phyloP scores from a whole-genome alignment of 1,139 yeast genomes.

The Chernovozyma sophiae-reginae region DNA sequence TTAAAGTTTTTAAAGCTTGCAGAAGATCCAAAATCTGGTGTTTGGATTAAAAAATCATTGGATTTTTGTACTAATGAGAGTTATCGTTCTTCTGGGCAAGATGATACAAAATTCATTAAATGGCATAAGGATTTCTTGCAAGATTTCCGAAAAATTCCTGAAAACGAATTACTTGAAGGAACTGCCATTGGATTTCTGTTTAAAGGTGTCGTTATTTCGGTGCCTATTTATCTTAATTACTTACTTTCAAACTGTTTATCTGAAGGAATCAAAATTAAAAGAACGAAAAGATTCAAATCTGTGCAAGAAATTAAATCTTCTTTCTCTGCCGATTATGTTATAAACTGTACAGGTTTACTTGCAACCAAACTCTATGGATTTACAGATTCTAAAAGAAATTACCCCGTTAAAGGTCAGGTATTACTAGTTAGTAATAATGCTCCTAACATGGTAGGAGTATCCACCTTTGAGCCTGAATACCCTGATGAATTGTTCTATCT shows the following conservation, averaged over 20 bases:
- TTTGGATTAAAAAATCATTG: conserved; percentile 30
- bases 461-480: conserved; percentile 24
- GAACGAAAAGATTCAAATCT: conserved; percentile 23
- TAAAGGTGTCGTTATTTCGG: conserved; percentile 48
- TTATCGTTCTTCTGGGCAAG: conserved; percentile 11
- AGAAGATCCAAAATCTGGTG: conserved; percentile 43
- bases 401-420: conserved; percentile 37
- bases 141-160: conserved; percentile 25
- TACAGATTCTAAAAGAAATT: conserved; percentile 23
- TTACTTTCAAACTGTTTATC: conserved; percentile 35
- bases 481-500: conserved; percentile 40
- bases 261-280: conserved; percentile 31
- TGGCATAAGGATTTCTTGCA: conserved; percentile 45
- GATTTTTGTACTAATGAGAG: conserved; percentile 27
- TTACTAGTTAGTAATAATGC: conserved; percentile 36
- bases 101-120: conserved; percentile 24
- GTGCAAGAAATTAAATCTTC: conserved; percentile 24
- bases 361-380: conserved; percentile 31
- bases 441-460: conserved; percentile 23
- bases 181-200: conserved; percentile 36
- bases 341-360: conserved; percentile 44
- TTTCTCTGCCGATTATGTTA: conserved; percentile 33
- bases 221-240: conserved; percentile 46
- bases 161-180: conserved; percentile 27
- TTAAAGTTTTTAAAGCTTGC: conserved; percentile 31